phyloP scores from a whole-genome alignment of 2,329 filamentous ascomycete genomes.

The Colletotrichum cordylinicola region DNA sequence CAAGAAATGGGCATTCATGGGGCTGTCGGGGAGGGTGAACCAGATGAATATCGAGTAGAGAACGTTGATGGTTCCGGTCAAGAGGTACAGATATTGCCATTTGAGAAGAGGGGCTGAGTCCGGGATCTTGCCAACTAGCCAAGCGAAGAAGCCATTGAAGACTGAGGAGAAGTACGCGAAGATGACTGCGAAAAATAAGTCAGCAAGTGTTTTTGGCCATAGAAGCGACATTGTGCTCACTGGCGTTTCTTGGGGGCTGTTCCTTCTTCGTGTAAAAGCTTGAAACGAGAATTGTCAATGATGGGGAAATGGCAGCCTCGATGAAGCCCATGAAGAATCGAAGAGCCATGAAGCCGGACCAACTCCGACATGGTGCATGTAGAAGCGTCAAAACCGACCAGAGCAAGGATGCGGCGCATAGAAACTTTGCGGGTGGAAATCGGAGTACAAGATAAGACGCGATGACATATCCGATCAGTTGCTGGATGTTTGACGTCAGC shows the following conservation, averaged over 20 bases:
- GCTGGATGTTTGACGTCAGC: rapidly evolving
- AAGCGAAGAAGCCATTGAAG: slow-evolving; percentile 36
- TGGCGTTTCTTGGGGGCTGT: background rate
- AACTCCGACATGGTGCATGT: background rate
- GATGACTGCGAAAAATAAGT: background rate
- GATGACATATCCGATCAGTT: background rate
- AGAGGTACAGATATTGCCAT: slow-evolving; percentile 25
- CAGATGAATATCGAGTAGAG: background rate
- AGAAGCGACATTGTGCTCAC: background rate
- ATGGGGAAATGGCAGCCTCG: background rate
- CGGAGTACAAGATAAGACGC: background rate
- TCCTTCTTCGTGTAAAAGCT: background rate
- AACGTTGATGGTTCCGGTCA: background rate
- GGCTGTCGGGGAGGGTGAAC: background rate
- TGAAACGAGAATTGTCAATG: background rate
- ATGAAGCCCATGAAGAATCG: background rate
- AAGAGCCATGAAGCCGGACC: background rate
- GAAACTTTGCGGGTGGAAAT: background rate
- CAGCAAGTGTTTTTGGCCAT: background rate
- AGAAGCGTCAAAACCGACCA: background rate
- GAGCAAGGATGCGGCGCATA: background rate
- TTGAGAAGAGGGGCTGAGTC: slow-evolving; percentile 25
- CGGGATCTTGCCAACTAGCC: slow-evolving; percentile 37
- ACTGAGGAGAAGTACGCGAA: slow-evolving; percentile 7
- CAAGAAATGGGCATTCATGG: background rate